phyloP scores from a whole-genome alignment of 768 basidiomycete species.

The Calocera viscosa region DNA sequence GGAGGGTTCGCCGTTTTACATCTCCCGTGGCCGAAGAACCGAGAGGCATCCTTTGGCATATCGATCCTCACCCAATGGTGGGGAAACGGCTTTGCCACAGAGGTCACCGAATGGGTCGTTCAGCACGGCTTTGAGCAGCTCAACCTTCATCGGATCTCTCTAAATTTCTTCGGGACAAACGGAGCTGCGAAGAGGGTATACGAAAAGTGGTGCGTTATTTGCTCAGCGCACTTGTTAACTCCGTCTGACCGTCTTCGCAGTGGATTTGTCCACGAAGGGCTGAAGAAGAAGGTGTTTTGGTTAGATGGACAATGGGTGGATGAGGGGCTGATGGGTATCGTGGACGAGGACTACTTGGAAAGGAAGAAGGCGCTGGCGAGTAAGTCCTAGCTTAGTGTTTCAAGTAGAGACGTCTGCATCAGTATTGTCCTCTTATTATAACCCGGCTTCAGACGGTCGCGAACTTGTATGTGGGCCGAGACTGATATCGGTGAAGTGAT shows the following conservation, averaged over 20 bases:
- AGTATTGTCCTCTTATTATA: too few relatives aligned
- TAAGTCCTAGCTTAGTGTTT: too few relatives aligned
- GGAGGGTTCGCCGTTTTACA: not conserved
- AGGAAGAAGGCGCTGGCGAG: not conserved
- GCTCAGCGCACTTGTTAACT: not conserved
- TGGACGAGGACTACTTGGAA: not conserved
- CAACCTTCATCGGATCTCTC: slow-evolving; percentile 32
- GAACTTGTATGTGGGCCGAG: too few relatives aligned
- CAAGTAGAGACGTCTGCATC: too few relatives aligned
- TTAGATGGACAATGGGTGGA: not conserved
- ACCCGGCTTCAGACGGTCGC: too few relatives aligned
- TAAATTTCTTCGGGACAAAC: slow-evolving; percentile 32
- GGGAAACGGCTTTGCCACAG: slow-evolving; percentile 34
- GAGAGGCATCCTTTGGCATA: slow-evolving; percentile 28
- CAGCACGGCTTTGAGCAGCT: slow-evolving; percentile 33
- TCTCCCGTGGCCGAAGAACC: slow-evolving; percentile 17
- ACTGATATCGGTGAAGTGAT: too few relatives aligned
- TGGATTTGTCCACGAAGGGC: not conserved
- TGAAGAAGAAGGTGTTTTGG: not conserved
- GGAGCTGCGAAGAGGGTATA: slow-evolving; percentile 32
- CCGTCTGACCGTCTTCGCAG: not conserved
- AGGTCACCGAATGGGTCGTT: slow-evolving; percentile 32
- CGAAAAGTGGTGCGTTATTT: slow-evolving; percentile 31
- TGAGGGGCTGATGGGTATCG: not conserved
- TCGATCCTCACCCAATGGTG: slow-evolving; percentile 27